Base-by-base conservation (phyloP, 306 rosid genomes). In the Cucurbita pepo region DNA sequence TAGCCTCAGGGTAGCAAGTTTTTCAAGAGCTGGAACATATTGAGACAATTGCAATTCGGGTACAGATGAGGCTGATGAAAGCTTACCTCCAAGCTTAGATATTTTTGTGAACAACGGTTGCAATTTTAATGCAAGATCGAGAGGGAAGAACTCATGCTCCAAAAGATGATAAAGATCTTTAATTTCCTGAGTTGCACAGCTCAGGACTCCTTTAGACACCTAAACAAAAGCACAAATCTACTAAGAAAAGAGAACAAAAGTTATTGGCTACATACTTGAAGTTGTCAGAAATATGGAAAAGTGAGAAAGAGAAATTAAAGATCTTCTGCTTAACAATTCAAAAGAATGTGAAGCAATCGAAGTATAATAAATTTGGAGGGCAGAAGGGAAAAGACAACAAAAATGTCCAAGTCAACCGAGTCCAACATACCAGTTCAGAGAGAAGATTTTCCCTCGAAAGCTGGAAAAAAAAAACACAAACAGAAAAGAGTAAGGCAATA, bases 151-250 rank as follows among this genome's bases (percentile, higher is more conserved):
- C 37, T 95, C 99, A 76, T 91, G 92, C 77, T 95, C 99, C 79
- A 95, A 47, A 56, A 89, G 92, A 85, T 89, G 81, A 85, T 84
- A 89, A 56, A 95, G 86, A 82, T 91, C 99, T 77, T 95, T 95
- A 57, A 95, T 95, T 85, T 95, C 99, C 87, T 89, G 99, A 70
- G 86, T 85, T 64, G 91, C 92, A 81, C 97, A 91, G 77, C 95
- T 86, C 85, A 95, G 74, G 45, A 95, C 99, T 60, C 99, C 97
- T 86, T 95, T 95, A 16, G 92, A 77, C 41, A 83, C 89, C 96
- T 90, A 76, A 15, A 30, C 47, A 16, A 30, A 50, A 73, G 67
- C 19, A 79, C 50, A 40, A 36, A 36, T 16, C 37, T 65, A 51
- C 41, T 71, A 22, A 58, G n/a, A 14, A 60, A 18, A 10, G 11